phyloP scores from a whole-genome alignment of 2,329 filamentous ascomycete species.

The Calcarisporium arbuscula region DNA sequence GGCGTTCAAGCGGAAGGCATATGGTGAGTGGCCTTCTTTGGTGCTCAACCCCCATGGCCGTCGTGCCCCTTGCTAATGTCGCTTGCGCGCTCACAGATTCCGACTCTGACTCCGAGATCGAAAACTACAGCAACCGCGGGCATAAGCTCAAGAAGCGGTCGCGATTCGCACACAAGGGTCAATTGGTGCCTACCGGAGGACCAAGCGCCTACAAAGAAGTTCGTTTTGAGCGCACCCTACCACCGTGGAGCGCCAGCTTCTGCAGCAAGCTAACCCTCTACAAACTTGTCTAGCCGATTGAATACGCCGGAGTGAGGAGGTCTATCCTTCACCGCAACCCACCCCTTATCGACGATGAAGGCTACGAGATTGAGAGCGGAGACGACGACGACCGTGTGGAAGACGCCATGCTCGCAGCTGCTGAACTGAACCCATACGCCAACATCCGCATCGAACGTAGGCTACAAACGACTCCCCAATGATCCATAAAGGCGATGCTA shows the following conservation, averaged over 20 bases:
- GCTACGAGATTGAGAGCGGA: conserved; percentile 67
- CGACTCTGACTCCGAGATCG: conserved; percentile 69
- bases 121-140: conserved; percentile 65
- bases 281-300: conserved; percentile 56
- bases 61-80: conserved; percentile 11
- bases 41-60: conserved; percentile 1
- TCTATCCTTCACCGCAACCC: conserved; percentile 71
- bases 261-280: conserved; percentile 19
- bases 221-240: conserved; percentile 21
- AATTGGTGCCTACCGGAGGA: conserved; percentile 59
- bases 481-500: conserved; percentile 16
- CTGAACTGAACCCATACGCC: conserved; percentile 68
- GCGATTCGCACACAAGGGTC: conserved; percentile 63
- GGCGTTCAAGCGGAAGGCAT: conserved; percentile 57
- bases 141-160: conserved; percentile 74
- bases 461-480: conserved; percentile 20
- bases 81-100: conserved; percentile 49
- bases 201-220: conserved; percentile 68
- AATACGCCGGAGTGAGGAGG: conserved; percentile 67
- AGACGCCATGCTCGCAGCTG: conserved; percentile 55
- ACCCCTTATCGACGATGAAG: conserved; percentile 67
- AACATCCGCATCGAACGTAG: conserved; percentile 65
- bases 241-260: conserved; percentile 6
- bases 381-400: conserved; percentile 61
- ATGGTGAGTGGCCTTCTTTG: conserved; percentile 36